Evolutionary conservation across 805 yeast species (phyloP), one percentile per base, ranked within the genome.

Genomic region (Pichia cephalocereana): DNA sequence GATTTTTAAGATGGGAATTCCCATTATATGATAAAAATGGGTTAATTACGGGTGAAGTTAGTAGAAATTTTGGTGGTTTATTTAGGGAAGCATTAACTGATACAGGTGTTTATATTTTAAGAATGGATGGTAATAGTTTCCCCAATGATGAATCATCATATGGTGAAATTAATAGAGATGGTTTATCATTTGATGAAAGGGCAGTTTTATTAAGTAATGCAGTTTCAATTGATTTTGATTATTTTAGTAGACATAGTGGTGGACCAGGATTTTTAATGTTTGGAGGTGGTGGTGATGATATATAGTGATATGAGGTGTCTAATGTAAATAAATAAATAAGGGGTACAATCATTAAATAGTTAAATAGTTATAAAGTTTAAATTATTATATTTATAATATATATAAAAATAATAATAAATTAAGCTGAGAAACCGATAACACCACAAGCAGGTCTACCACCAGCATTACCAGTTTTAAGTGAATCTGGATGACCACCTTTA

Each of bases 361-460:
- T n/a, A 8, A n/a, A 52, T 45, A n/a, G n/a, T n/a, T n/a, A n/a
- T n/a, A n/a, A n/a, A n/a, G n/a, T n/a, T n/a, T n/a, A n/a, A n/a
- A n/a, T n/a, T n/a, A n/a, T n/a, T n/a, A n/a, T n/a, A n/a, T n/a
- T n/a, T n/a, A n/a, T n/a, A n/a, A n/a, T n/a, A n/a, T n/a, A n/a
- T n/a, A n/a, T n/a, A n/a, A n/a, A n/a, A n/a, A n/a, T n/a, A n/a
- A n/a, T n/a, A n/a, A n/a, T n/a, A 8, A n/a, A 52, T 45, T 66
- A 74, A 58, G 76, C 66, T 45, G 87, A 57, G 54, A 83, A 61
- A 56, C 97, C 97, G 74, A 90, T 89, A 64, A 90, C 96, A 75
- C 98, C 98, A 75, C 98, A 90, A 55, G 98, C 98, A 59, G 93
- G 86, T 82, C 98, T 89, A 58, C 84, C 90, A 69, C 98, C 98